These are phyloP conservation scores for Candida qinlingensis DNA, from an alignment of 805 yeast species.

Conservation along the genomic window DNA sequence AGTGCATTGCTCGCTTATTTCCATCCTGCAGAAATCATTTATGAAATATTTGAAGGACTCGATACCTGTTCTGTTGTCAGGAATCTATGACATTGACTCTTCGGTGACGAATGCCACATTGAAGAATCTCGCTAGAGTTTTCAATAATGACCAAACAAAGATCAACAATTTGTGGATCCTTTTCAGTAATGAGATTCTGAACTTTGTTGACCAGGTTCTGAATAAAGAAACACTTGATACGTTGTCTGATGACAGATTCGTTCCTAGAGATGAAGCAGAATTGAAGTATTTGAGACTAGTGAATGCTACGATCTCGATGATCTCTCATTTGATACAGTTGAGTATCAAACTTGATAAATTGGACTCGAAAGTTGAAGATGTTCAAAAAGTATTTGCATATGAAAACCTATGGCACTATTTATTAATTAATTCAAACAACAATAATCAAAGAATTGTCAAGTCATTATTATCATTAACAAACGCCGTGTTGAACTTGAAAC, in stretches of 20 bases:
- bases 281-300: slow-evolving; percentile 58
- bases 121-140: slow-evolving; percentile 44
- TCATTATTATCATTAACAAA: slow-evolving; percentile 34
- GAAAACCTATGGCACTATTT: slow-evolving; percentile 43
- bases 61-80: slow-evolving; percentile 69
- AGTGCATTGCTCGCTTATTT: slow-evolving; percentile 52
- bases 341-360: slow-evolving; percentile 16
- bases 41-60: slow-evolving; percentile 65
- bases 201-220: slow-evolving; percentile 47
- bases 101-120: slow-evolving; percentile 48
- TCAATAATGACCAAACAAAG: slow-evolving; percentile 50
- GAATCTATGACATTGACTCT: slow-evolving; percentile 65
- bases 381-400: slow-evolving; percentile 32
- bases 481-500: slow-evolving; percentile 24
- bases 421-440: slow-evolving; percentile 27
- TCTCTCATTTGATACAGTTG: slow-evolving; percentile 31
- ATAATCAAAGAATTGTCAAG: slow-evolving; percentile 38
- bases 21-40: slow-evolving; percentile 46
- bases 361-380: slow-evolving; percentile 19
- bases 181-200: slow-evolving; percentile 51
- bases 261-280: slow-evolving; percentile 58
- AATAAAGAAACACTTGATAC: slow-evolving; percentile 54
- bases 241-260: slow-evolving; percentile 69
- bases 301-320: slow-evolving; percentile 43
- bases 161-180: slow-evolving; percentile 54